Percentiles rank a stretch among this genome's conserved stretches.
These are phyloP conservation scores for Rhinocladiella mackenziei DNA, from an alignment of 2,329 filamentous ascomycete genomes.

Conservation along the genomic window DNA sequence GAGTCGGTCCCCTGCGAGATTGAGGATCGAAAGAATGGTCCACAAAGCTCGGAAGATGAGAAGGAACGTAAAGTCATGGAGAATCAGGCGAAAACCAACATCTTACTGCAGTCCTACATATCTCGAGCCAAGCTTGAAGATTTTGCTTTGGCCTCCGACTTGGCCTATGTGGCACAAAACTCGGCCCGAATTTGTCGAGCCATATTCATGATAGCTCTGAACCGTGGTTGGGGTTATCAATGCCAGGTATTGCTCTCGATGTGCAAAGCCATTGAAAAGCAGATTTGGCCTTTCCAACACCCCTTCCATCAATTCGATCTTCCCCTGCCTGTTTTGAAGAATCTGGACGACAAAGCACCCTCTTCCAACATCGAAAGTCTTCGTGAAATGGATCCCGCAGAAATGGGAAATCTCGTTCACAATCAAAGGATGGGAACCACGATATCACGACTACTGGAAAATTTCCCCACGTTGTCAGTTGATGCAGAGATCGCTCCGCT, in stretches of 20 bases:
- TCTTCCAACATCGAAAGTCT: slow-evolving; percentile 73
- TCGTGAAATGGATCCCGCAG: slow-evolving; percentile 86
- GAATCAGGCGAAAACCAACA: slow-evolving; percentile 89
- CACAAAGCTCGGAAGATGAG: slow-evolving; percentile 60
- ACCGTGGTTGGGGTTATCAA: slow-evolving; percentile 91
- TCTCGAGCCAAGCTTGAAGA: slow-evolving; percentile 83
- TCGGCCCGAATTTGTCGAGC: slow-evolving; percentile 90
- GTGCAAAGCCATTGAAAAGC: slow-evolving; percentile 95
- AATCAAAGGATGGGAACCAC: slow-evolving; percentile 83
- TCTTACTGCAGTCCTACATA: slow-evolving; percentile 89
- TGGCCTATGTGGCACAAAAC: slow-evolving; percentile 93
- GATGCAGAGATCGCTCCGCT: slow-evolving; percentile 93
- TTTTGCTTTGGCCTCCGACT: slow-evolving; percentile 87
- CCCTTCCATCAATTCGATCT: slow-evolving; percentile 94
- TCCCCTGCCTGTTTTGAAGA: slow-evolving; percentile 73
- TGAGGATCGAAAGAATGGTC: slow-evolving; percentile 59
- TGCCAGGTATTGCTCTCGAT: slow-evolving; percentile 86
- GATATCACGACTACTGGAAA: slow-evolving; percentile 75
- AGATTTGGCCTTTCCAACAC: slow-evolving; percentile 92
- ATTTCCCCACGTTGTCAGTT: slow-evolving; percentile 86
- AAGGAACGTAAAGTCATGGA: slow-evolving; percentile 65
- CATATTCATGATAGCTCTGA: slow-evolving; percentile 94
- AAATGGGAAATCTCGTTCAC: slow-evolving; percentile 87
- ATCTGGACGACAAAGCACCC: slow-evolving; percentile 75
- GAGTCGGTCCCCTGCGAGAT: slow-evolving; percentile 74